Percentiles rank a stretch among this genome's conserved stretches.
Evolutionary conservation across 208 protist species (phyloP).

Genomic region (Trypanosoma boissoni): DNA sequence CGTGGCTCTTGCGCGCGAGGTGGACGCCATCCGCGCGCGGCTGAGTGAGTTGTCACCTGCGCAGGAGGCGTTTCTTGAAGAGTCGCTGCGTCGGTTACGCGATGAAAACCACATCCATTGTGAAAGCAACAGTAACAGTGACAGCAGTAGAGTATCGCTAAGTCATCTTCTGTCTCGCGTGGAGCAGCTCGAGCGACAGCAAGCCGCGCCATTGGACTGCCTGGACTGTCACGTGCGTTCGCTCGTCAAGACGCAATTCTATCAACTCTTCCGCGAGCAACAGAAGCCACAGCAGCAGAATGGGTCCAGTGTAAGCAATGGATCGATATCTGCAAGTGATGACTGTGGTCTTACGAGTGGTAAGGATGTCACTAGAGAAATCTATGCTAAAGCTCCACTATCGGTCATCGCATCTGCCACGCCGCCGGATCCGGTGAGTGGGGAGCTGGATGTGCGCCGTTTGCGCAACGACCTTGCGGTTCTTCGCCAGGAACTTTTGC

Average conservation of each 20-base stretch:
- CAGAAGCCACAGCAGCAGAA: neutral
- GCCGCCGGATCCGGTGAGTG: no score
- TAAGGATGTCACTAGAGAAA: neutral
- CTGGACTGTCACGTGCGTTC: neutral
- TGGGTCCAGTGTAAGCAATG: neutral
- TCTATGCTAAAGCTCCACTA: neutral
- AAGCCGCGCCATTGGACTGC: neutral
- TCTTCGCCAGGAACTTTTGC: slow-evolving; percentile 31
- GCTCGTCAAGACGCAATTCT: neutral
- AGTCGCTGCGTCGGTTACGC: no score
- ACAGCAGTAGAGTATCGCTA: neutral
- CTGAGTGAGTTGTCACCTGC: neutral
- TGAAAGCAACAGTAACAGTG: no score
- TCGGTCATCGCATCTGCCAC: neutral
- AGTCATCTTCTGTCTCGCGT: neutral
- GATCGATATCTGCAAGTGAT: no score
- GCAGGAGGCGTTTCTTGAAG: neutral
- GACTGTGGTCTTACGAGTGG: no score
- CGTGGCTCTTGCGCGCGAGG: neutral
- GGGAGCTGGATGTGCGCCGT: slow-evolving; percentile 7
- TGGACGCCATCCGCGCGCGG: neutral
- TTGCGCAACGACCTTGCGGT: slow-evolving; percentile 3
- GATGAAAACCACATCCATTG: no score
- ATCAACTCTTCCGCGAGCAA: slow-evolving; percentile 6
- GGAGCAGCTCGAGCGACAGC: neutral